Conservation (phyloP, 495 filamentous ascomycete genomes). For the Penicillium diatomitis region DNA sequence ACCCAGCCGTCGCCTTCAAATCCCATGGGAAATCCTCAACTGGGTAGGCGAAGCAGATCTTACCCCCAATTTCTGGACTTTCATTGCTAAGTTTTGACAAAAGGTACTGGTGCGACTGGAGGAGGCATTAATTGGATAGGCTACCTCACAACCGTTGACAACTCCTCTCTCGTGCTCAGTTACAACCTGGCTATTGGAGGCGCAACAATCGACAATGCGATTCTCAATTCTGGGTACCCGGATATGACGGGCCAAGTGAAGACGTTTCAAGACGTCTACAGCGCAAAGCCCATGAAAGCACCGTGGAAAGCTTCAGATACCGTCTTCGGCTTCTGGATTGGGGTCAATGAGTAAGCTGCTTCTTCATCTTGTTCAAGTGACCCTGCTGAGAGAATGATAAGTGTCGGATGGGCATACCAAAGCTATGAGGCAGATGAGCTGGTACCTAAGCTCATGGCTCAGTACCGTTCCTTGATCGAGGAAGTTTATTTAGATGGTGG, state of each 20-base stretch:
- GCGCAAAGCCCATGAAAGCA: constrained; percentile 27
- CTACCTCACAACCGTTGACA: constrained; percentile 46
- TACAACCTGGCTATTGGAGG: constrained; percentile 51
- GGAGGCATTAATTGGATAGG: constrained; percentile 47
- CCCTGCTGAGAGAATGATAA: neutral
- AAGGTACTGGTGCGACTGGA: constrained; percentile 41
- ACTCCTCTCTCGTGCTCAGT: constrained; percentile 41
- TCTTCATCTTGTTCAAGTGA: neutral
- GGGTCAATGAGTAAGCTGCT: constrained; percentile 57
- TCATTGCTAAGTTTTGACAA: neutral
- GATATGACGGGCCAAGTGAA: constrained; percentile 26
- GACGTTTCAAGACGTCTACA: constrained; percentile 19
- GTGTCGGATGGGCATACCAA: constrained; percentile 54
- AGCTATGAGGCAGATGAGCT: constrained; percentile 33
- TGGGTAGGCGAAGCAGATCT: constrained; percentile 13
- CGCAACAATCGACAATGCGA: constrained; percentile 43
- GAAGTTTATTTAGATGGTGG: constrained; percentile 55
- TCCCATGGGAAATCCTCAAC: constrained; percentile 65
- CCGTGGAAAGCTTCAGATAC: constrained; percentile 52
- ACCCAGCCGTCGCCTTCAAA: constrained; percentile 52
- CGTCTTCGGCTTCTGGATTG: constrained; percentile 66
- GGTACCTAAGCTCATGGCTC: constrained; percentile 45
- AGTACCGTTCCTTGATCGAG: constrained; percentile 46
- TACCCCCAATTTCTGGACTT: no score
- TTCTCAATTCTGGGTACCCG: constrained; percentile 23